Evolutionary conservation across 2,329 filamentous ascomycete species (phyloP).

Genomic region (Emergomyces orientalis): DNA sequence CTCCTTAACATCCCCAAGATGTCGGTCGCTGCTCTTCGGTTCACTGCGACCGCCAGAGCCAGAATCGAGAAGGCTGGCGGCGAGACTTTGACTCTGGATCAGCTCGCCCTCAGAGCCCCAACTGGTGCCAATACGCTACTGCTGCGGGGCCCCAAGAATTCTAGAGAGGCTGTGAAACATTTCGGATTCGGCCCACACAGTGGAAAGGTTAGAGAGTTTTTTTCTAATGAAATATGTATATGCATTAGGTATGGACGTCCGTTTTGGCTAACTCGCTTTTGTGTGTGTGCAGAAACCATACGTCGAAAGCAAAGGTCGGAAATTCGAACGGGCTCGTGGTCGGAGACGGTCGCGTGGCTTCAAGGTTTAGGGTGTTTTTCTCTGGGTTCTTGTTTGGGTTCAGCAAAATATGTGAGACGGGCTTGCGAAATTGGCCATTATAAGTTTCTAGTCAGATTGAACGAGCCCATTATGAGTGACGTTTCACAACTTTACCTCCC

Average conservation of each 20-base stretch:
- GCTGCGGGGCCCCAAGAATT: conserved; percentile 96
- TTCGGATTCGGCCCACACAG: conserved; percentile 97
- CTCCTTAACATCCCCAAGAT: conserved; percentile 84
- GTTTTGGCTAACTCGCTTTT: conserved; percentile 5
- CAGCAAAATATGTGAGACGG: conserved; percentile 7
- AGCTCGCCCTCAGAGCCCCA: conserved; percentile 88
- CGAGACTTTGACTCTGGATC: conserved; percentile 90
- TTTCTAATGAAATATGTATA: conserved; percentile 13
- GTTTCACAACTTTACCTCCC: conserved; percentile 2
- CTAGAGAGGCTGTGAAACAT: conserved; percentile 96
- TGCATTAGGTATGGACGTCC: not conserved
- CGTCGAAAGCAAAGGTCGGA: conserved; percentile 96
- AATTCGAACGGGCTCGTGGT: conserved; percentile 99
- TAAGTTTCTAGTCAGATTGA: conserved; percentile 8
- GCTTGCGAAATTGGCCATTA: conserved; percentile 3
- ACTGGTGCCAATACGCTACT: conserved; percentile 96
- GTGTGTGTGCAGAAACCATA: conserved; percentile 67
- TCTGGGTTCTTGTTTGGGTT: conserved; percentile 16
- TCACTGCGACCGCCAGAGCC: conserved; percentile 91
- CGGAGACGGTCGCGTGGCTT: conserved; percentile 97
- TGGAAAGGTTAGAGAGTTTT: conserved; percentile 66
- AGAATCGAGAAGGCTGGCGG: conserved; percentile 89
- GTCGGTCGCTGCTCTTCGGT: conserved; percentile 85
- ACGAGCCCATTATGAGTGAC: conserved; percentile 4
- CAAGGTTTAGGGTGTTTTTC: conserved; percentile 72